Base-by-base conservation (phyloP, 495 filamentous ascomycete species). In the Hyphodiscus hymeniophilus region DNA sequence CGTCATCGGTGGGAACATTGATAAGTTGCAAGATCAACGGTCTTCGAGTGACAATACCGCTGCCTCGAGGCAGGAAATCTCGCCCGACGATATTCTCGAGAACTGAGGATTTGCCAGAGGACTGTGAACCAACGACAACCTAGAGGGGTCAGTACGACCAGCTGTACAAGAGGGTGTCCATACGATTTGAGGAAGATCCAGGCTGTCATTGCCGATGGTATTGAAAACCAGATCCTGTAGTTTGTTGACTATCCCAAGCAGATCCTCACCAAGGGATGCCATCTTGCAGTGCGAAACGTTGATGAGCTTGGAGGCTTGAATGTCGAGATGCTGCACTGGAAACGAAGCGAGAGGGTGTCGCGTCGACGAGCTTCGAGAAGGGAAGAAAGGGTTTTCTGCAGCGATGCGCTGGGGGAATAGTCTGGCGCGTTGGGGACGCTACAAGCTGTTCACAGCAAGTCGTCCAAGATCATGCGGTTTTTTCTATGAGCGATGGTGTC, bases 41-140 rank as follows among this genome's bases (percentile, higher is more conserved):
- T 55, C 92, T 74, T 46, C 92, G 76, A 20, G 92, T 99, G 36
- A 96, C 91, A 65, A 99, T 97, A 57, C 92, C 92, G 59, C 87
- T 94, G 54, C 92, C 92, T 61, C 92, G 85, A 47, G 92, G 92
- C 24, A 99, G 73, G 60, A 99, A 99, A 64, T 99, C 92, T 63
- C 92, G 78, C 41, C 94, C 92, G 55, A 99, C 92, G 56, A 99
- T 96, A 61, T 99, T 99, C 67, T 99, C 92, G 47, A 99, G 78
- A 16, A 99, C 92, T 13, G 92, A 97, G n/a, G 92, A 97, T 68
- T 99, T 99, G 56, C 92, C 92, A 42, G 91, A 94, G 7, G 92
- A 97, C 69, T 99, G 92, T 45, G 92, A 99, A 47, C 92, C 92
- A 51, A 99, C 92, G 43, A 99, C 92, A 47, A 97, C 92, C 92